Base-by-base conservation (phyloP, 495 filamentous ascomycete genomes). In the Cladorrhinum samala region DNA sequence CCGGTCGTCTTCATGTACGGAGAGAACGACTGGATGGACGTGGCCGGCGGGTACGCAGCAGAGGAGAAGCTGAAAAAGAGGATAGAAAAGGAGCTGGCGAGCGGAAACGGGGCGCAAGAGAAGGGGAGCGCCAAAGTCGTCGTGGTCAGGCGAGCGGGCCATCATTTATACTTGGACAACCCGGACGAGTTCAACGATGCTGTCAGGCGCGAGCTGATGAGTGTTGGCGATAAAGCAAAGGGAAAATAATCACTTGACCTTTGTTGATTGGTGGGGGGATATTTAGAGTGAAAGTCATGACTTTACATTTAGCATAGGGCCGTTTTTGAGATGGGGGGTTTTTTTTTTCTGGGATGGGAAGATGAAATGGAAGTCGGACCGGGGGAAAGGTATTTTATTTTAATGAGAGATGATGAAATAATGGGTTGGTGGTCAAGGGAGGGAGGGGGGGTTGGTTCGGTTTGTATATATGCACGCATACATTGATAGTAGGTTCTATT, bases 11-110 rank as follows among this genome's bases (percentile, higher is more conserved):
- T 97, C 61, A 88, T 96, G 85, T 98, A 98, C 62, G 93, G 93
- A 50, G 90, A 95, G 61, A 82, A 91, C 61, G 93, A 98, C 73
- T 98, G 93, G 93, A 97, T 98, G 93, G 94, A 97, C 60, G 82
- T 92, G 11, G 80, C 80, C 0, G 94, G 92, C 14, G 93, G 93
- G 1, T 84, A 80, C 54, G 89, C 88, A 0, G 83, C 91, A 0
- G 80, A 86, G 61, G 77, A 89, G 69, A 93, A 88, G 72, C 76
- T 96, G 13, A 82, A 85, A 54, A 80, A 88, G 55, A 82, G 85
- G 55, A 79, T 79, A 53, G 71, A 68, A 18, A 76, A 78, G 48
- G 73, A 76, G 1, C 65, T 94, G 24, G 62, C 71, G 14, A 64
- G 77, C 45, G 83, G 78, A 0, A 83, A 89, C 57, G 88, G 95